A percentile compares a stretch with the other conserved stretches of the same genome.
Conservation (phyloP, 129 eudicot genomes). For the Flaveria ramosissima region DNA sequence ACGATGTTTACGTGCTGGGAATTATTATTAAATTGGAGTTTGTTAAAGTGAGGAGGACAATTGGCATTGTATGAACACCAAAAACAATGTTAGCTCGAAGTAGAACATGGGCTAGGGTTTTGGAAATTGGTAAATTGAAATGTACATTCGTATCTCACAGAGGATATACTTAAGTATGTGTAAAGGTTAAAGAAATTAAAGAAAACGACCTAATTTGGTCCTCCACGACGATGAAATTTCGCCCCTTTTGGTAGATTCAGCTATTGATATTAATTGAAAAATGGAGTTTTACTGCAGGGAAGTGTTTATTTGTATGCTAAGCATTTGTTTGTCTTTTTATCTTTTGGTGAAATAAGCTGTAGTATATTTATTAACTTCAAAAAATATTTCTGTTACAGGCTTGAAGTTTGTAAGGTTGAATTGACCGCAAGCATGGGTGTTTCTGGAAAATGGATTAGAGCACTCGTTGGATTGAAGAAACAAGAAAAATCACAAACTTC, state of each 20-base stretch:
- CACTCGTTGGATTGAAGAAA: slow-evolving; percentile 79
- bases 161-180: not conserved
- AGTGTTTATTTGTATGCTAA: not conserved
- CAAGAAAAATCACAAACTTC: slow-evolving; percentile 60
- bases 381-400: slow-evolving; percentile 27
- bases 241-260: too few relatives aligned
- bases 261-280: too few relatives aligned
- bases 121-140: slow-evolving; percentile 6
- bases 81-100: too few relatives aligned
- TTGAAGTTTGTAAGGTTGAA: slow-evolving; percentile 29
- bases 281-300: too few relatives aligned
- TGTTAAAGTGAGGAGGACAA: not conserved
- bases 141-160: not conserved
- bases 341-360: not conserved
- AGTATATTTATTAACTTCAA: not conserved
- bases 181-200: not conserved
- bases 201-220: too few relatives aligned
- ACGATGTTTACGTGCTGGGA: not conserved
- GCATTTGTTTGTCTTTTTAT: not conserved
- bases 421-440: slow-evolving; percentile 60
- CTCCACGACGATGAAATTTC: too few relatives aligned
- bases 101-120: slow-evolving; percentile 13
- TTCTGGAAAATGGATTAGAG: slow-evolving; percentile 78
- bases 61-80: not conserved
- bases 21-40: not conserved